Evolutionary conservation across 345 rosid species (phyloP).

Genomic region (Atalantia buxifolia): DNA sequence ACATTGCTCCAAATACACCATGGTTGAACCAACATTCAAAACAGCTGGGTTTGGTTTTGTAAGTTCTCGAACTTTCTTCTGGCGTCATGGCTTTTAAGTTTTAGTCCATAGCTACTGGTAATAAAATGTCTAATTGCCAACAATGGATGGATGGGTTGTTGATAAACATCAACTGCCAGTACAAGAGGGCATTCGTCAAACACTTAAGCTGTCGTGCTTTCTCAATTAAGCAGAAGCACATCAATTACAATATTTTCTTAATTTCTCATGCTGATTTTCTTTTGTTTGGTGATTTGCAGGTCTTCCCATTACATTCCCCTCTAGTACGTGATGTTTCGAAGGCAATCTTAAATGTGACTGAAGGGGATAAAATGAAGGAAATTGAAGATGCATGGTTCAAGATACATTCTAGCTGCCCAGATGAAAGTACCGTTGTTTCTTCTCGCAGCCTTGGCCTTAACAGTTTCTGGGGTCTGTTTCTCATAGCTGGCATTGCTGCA

Average conservation of each 20-base stretch:
- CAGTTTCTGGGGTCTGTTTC: constrained; percentile 46
- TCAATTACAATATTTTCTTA: neutral
- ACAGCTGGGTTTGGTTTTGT: constrained; percentile 51
- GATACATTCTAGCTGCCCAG: constrained; percentile 16
- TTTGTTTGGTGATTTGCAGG: constrained; percentile 20
- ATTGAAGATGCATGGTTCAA: constrained; percentile 32
- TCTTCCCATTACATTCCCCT: constrained; percentile 43
- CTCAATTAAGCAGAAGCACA: neutral
- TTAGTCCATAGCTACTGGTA: no score
- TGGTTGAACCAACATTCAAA: constrained; percentile 28
- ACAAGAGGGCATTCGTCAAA: no score
- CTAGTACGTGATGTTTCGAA: constrained; percentile 41
- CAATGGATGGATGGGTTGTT: no score
- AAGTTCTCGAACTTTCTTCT: constrained; percentile 4
- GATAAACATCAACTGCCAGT: no score
- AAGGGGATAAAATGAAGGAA: constrained; percentile 24
- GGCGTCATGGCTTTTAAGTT: no score
- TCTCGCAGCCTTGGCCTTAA: constrained; percentile 31
- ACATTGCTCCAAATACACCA: constrained; percentile 32
- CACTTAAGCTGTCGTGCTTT: neutral
- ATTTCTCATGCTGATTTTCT: neutral
- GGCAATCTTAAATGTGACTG: constrained; percentile 36
- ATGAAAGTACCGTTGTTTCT: constrained; percentile 17
- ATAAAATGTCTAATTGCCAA: no score
- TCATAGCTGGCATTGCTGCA: constrained; percentile 31